phyloP scores from a whole-genome alignment of 352 stramenopile genomes.

The Pythium pyrilobum region DNA sequence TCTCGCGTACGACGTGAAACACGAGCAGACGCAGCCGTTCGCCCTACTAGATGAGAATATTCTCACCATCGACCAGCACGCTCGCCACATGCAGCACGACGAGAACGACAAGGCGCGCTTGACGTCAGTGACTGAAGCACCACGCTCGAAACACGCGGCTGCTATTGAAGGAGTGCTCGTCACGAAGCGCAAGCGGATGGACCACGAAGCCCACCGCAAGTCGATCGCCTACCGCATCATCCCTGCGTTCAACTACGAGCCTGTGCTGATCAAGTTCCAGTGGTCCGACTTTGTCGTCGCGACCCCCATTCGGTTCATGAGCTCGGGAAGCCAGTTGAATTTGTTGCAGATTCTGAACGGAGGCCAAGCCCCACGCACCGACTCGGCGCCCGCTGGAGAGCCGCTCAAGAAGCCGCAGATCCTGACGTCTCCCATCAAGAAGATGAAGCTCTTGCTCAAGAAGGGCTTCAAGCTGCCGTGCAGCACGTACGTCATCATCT shows the following conservation, averaged over 20 bases:
- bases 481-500: conserved; percentile 59
- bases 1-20: conserved; percentile 48
- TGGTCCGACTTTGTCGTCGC: conserved; percentile 73
- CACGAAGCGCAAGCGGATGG: conserved; percentile 55
- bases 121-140: neutral
- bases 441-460: conserved; percentile 51
- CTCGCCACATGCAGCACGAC: conserved; percentile 40
- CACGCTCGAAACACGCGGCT: neutral
- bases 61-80: conserved; percentile 41
- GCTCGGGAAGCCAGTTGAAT: conserved; percentile 13
- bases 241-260: conserved; percentile 63
- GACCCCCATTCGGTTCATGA: conserved; percentile 31
- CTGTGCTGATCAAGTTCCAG: conserved; percentile 60
- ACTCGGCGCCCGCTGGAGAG: neutral
- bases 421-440: conserved; percentile 39
- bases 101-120: conserved; percentile 23
- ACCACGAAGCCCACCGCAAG: conserved; percentile 56
- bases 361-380: too few relatives aligned
- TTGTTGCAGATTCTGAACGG: neutral
- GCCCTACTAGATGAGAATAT: conserved; percentile 48
- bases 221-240: conserved; percentile 51
- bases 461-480: conserved; percentile 52
- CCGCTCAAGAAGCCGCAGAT: conserved; percentile 8
- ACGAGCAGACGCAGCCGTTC: conserved; percentile 45
- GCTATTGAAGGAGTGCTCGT: conserved; percentile 35